phyloP scores from a whole-genome alignment of 2,329 filamentous ascomycete species.

The Clarireedia sp. region DNA sequence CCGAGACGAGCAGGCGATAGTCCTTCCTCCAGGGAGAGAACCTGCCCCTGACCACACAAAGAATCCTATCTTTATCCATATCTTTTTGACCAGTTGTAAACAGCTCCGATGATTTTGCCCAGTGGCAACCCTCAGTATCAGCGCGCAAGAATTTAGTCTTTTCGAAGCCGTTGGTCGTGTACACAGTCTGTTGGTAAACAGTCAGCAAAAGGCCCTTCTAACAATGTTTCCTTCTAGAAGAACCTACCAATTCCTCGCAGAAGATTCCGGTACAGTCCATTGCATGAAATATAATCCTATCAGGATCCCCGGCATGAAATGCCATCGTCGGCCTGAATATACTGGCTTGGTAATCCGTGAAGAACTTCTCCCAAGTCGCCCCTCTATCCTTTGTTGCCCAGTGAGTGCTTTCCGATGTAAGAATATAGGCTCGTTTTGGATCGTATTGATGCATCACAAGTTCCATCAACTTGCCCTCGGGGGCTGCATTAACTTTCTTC shows the following conservation, averaged over 20 bases:
- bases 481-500: slow-evolving; percentile 56
- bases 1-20: slow-evolving; percentile 71
- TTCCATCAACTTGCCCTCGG: slow-evolving; percentile 51
- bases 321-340: slow-evolving; percentile 49
- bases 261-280: slow-evolving; percentile 58
- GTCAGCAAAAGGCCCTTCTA: slow-evolving; percentile 10
- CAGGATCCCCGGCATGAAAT: slow-evolving; percentile 77
- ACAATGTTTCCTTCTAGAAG: background rate
- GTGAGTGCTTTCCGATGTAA: slow-evolving; percentile 63
- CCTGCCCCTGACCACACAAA: slow-evolving; percentile 72
- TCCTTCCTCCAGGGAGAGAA: slow-evolving; percentile 65
- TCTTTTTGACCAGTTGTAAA: slow-evolving; percentile 64
- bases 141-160: slow-evolving; percentile 56
- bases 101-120: slow-evolving; percentile 69
- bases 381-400: slow-evolving; percentile 80
- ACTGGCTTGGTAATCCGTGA: slow-evolving; percentile 50
- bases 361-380: slow-evolving; percentile 71
- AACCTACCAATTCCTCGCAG: slow-evolving; percentile 48
- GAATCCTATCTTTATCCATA: slow-evolving; percentile 59
- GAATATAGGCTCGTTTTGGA: slow-evolving; percentile 67
- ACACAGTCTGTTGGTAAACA: slow-evolving; percentile 38
- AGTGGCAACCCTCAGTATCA: slow-evolving; percentile 70
- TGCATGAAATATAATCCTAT: slow-evolving; percentile 79
- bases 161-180: slow-evolving; percentile 81
- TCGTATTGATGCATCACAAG: slow-evolving; percentile 75